Conservation (phyloP, 1,139 yeast genomes). For the Yamadazyma membranifaciens region DNA sequence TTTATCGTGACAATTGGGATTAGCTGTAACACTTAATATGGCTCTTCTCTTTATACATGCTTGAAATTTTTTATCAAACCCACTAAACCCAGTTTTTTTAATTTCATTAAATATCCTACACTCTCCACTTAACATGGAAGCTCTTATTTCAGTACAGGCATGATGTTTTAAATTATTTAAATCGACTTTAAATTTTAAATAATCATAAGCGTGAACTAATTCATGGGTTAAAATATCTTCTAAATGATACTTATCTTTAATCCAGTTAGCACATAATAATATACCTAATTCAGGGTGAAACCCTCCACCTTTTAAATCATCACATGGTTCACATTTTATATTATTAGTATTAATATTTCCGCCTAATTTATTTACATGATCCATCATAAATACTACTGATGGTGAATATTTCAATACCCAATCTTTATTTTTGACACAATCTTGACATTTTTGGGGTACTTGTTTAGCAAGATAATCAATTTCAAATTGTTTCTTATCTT, state of each 20-base stretch:
- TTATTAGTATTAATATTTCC: slow-evolving; percentile 46
- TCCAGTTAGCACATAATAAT: slow-evolving; percentile 80
- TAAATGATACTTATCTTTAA: slow-evolving; percentile 73
- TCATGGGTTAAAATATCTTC: slow-evolving; percentile 94
- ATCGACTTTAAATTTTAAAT: slow-evolving; percentile 81
- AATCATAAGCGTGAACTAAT: slow-evolving; percentile 90
- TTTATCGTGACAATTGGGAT: slow-evolving; percentile 73
- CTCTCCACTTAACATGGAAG: slow-evolving; percentile 91
- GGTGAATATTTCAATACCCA: slow-evolving; percentile 85
- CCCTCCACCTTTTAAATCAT: slow-evolving; percentile 87
- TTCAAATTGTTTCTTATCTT: slow-evolving; percentile 59
- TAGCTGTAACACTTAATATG: slow-evolving; percentile 74
- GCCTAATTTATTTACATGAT: slow-evolving; percentile 72
- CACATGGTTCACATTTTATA: slow-evolving; percentile 82
- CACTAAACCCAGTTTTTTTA: slow-evolving; percentile 57
- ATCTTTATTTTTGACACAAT: slow-evolving; percentile 70
- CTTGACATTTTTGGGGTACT: slow-evolving; percentile 52
- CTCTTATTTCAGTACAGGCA: slow-evolving; percentile 96
- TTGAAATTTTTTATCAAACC: slow-evolving; percentile 82
- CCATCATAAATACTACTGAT: slow-evolving; percentile 82
- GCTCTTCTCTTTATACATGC: slow-evolving; percentile 90
- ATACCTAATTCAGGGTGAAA: slow-evolving; percentile 90
- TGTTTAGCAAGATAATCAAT: slow-evolving; percentile 50
- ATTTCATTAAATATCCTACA: slow-evolving; percentile 90
- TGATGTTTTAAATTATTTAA: slow-evolving; percentile 85